Evolutionary conservation across 2,329 filamentous ascomycete genomes (phyloP).

Genomic region (Alternaria burnsii): DNA sequence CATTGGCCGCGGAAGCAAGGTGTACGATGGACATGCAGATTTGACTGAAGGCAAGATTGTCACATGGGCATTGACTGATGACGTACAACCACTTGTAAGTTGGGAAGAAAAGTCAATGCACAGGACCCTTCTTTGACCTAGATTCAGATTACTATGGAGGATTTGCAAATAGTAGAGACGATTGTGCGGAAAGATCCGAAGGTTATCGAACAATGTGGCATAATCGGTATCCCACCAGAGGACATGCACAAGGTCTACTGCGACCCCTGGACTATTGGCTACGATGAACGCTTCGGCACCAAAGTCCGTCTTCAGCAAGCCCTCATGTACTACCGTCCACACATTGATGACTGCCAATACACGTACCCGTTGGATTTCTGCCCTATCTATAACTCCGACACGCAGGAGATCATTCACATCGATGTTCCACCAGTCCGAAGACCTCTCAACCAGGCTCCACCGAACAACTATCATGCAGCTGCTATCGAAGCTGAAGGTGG

Average conservation of each 20-base stretch:
- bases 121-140: constrained; percentile 1
- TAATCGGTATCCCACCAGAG: constrained; percentile 79
- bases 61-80: constrained; percentile 77
- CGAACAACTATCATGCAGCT: constrained; percentile 81
- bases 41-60: constrained; percentile 71
- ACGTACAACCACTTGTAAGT: constrained; percentile 80
- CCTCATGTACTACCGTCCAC: constrained; percentile 92
- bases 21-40: constrained; percentile 84
- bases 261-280: constrained; percentile 95
- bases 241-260: constrained; percentile 98
- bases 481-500: constrained; percentile 77
- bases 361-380: constrained; percentile 93
- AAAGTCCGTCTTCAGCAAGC: constrained; percentile 85
- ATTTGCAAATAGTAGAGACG: constrained; percentile 81
- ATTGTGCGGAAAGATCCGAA: constrained; percentile 79
- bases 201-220: constrained; percentile 88
- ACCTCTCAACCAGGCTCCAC: constrained; percentile 73
- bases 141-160: constrained; percentile 84
- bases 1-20: constrained; percentile 78
- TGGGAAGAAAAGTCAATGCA: not conserved
- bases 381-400: constrained; percentile 86
- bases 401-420: constrained; percentile 79
- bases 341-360: constrained; percentile 88
- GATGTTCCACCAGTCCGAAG: constrained; percentile 81
- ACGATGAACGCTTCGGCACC: constrained; percentile 87